phyloP scores from a whole-genome alignment of 1,284 basidiomycete species.

The Polyporus tsugae region DNA sequence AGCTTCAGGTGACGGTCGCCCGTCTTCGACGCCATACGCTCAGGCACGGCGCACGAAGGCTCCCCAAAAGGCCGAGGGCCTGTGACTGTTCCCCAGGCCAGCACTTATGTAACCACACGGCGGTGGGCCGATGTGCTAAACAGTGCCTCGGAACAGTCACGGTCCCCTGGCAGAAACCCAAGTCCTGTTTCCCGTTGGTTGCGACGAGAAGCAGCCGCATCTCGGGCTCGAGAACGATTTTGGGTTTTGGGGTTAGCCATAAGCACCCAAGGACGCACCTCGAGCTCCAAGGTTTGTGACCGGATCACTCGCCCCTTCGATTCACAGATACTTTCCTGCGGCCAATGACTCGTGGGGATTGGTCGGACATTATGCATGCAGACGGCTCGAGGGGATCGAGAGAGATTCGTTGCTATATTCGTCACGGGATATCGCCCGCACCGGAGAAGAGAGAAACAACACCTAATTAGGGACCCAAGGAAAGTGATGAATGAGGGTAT shows the following conservation, averaged over 20 bases:
- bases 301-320: neutral
- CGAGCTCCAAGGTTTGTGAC: neutral
- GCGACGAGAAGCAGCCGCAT: neutral
- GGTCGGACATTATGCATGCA: neutral
- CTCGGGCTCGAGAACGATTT: neutral
- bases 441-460: slow-evolving; percentile 24
- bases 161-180: neutral
- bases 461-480: slow-evolving; percentile 21
- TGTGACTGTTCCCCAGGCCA: slow-evolving; percentile 17
- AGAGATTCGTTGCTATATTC: slow-evolving; percentile 34
- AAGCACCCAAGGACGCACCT: neutral
- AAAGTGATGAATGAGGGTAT: slow-evolving; percentile 33
- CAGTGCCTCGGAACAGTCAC: neutral
- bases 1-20: slow-evolving; percentile 11
- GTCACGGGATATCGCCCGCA: slow-evolving; percentile 33
- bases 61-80: neutral
- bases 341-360: neutral
- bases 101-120: slow-evolving; percentile 6
- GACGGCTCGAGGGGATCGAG: slow-evolving; percentile 2
- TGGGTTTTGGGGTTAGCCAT: slow-evolving; percentile 7
- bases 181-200: neutral
- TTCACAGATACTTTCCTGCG: slow-evolving; percentile 3
- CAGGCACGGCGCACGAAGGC: slow-evolving; percentile 17
- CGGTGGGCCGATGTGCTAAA: slow-evolving; percentile 1
- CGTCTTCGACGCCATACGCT: slow-evolving; percentile 17